Base-by-base conservation (phyloP, 2,329 filamentous ascomycete genomes). In the Sarocladiaceae sp. region DNA sequence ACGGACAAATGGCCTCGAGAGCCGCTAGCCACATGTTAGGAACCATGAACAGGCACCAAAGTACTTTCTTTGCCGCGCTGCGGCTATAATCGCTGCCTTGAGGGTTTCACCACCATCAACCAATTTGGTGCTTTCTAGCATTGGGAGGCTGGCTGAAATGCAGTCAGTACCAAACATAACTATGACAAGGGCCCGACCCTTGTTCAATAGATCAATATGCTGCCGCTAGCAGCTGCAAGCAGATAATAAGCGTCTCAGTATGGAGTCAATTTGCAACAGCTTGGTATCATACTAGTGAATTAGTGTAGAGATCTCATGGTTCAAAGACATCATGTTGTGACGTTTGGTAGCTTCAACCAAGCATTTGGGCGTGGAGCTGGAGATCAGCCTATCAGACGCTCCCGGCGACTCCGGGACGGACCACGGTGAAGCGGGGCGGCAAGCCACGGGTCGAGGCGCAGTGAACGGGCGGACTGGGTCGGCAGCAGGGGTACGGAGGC, bases 371-470 rank as follows among this genome's bases (percentile, higher is more conserved):
- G 4, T n/a, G 17, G 13, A n/a, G 28, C 15, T 33, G n/a, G 11
- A 17, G 33, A 6, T n/a, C 26, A 10, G 22, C 44, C 44, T 48
- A 48, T 48, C 26, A 48, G 26, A 33, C 3, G 28, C 17, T n/a
- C 17, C 54, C 54, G 54, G 54, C 31, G 52, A 54, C 52, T 52
- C 54, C 54, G 54, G 52, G 50, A 47, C 52, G 55, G 53, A 52
- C 44, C 44, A 52, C 48, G 53, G 48, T 51, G 52, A 23, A 52
- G 56, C 54, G 46, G 54, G 53, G 40, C 53, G 46, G 53, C 59
- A 58, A 64, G 62, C 61, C 63, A 64, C 62, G 56, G 56, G 54
- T 51, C 59, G 61, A 64, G 64, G 63, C 63, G 64, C 64, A 65
- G 64, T 55, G 22, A 23, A 51, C 39, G 44, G 44, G 44, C 6